Base-by-base conservation (phyloP, 495 filamentous ascomycete genomes). In the Daldinia caldariorum region DNA sequence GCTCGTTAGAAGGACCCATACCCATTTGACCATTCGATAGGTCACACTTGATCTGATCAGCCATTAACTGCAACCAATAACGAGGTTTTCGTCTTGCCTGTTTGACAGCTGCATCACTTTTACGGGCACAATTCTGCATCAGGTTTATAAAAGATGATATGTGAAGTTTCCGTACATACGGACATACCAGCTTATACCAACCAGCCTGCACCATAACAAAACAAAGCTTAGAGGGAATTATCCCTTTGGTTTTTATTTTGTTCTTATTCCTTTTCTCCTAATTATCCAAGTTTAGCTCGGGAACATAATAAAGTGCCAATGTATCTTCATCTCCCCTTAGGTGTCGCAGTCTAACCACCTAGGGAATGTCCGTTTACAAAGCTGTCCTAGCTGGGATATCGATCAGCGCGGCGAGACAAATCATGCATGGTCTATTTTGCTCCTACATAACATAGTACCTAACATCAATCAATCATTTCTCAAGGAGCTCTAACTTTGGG, bases 1-100 rank as follows among this genome's bases (percentile, higher is more conserved):
- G 55, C 50, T 67, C 70, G 66, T 61, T 63, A 64, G 43, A 53
- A 62, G 63, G 56, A 58, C 62, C 67, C 58, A 54, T 45, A 18
- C 34, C 1, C 51, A 50, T 67, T 68, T 72, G 65, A 65, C 65
- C 70, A 72, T 18, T 68, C 56, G 60, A 68, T 45, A 65, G 56
- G 65, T 72, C 70, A 62, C 65, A 65, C 68, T 59, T 58, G 58
- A 67, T 58, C 61, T 65, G 64, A 72, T 72, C 64, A 65, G 61
- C 70, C 61, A 68, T 63, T 16, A 35, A 57, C 59, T 34, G 56
- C 32, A 39, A 50, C 70, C 70, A 68, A 72, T 64, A 35, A 64
- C 37, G 16, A 51, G 6, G 20, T 53, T 58, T 55, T 58, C 31
- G 58, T 55, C 18, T 58, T 54, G 18, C 16, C 50, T 29, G 43